Evolutionary conservation across 2,329 filamentous ascomycete genomes (phyloP).

Genomic region (Diplodia seriata): DNA sequence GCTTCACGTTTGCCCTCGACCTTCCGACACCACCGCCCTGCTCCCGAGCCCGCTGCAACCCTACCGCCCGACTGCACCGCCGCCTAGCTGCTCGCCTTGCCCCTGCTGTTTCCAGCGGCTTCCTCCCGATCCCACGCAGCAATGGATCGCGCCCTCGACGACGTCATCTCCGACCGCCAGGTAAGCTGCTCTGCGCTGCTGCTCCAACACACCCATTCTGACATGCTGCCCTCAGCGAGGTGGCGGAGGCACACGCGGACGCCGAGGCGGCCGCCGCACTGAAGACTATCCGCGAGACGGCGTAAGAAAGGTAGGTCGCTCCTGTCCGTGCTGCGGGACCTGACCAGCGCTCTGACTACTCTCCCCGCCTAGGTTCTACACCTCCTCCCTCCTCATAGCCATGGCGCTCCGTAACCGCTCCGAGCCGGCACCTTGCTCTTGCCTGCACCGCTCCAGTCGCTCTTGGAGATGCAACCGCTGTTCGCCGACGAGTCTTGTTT

Average conservation of each 20-base stretch:
- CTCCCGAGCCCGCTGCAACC: conserved; percentile 9
- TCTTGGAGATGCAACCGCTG: conserved; percentile 32
- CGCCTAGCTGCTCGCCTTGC: conserved; percentile 8
- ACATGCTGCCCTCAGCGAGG: conserved; percentile 36
- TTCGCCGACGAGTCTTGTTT: conserved; percentile 45
- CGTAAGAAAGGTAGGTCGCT: conserved; percentile 77
- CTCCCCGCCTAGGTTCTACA: conserved; percentile 29
- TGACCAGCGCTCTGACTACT: conserved; percentile 19
- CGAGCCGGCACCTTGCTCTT: conserved; percentile 25
- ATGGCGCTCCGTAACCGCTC: conserved; percentile 29
- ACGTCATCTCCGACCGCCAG: conserved; percentile 68
- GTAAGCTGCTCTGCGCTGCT: conserved; percentile 44
- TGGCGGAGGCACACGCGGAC: conserved; percentile 41
- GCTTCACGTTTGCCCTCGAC: conserved; percentile 13
- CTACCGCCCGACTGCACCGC: conserved; percentile 7
- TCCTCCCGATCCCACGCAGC: conserved; percentile 5
- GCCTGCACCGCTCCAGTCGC: conserved; percentile 38
- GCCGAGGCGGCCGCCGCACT: conserved; percentile 51
- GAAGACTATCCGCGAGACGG: conserved; percentile 76
- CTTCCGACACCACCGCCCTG: conserved; percentile 5
- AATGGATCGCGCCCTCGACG: conserved; percentile 71
- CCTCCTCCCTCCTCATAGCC: conserved; percentile 49
- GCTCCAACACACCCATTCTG: conserved; percentile 1
- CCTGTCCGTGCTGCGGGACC: not conserved
- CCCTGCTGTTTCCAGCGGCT: conserved; percentile 10